phyloP scores from a whole-genome alignment of 2,329 filamentous ascomycete genomes.

The Gyromitra esculenta region DNA sequence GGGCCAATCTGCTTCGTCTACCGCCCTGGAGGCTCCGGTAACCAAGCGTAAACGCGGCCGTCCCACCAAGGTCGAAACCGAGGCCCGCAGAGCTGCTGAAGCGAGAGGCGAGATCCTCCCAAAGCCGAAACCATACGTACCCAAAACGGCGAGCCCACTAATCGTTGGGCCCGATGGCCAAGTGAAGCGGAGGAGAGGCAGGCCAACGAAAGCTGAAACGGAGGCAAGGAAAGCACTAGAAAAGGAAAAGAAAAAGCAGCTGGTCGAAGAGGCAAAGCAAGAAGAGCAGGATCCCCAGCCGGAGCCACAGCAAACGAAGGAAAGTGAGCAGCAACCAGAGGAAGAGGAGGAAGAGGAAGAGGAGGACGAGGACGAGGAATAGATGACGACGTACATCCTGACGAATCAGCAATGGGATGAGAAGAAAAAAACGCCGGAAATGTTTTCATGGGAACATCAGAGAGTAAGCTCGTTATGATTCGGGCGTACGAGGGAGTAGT shows the following conservation, averaged over 20 bases:
- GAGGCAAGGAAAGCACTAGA: constrained; percentile 47
- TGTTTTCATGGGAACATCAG: constrained; percentile 40
- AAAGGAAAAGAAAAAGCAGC: constrained; percentile 47
- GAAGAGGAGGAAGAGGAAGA: constrained; percentile 39
- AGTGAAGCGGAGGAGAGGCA: constrained; percentile 52
- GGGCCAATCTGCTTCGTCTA: constrained; percentile 38
- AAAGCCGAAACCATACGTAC: constrained; percentile 51
- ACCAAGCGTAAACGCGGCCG: constrained; percentile 54
- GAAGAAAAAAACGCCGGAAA: constrained; percentile 20
- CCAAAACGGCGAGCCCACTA: constrained; percentile 39
- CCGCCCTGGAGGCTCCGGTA: constrained; percentile 33
- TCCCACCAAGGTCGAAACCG: constrained; percentile 54
- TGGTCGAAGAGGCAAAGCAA: constrained; percentile 29
- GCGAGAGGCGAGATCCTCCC: constrained; percentile 51
- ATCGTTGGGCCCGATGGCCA: constrained; percentile 50
- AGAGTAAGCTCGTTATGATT: constrained; percentile 21
- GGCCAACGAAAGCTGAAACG: constrained; percentile 55
- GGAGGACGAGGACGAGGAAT: constrained; percentile 45
- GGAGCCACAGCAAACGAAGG: constrained; percentile 33
- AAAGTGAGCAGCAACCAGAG: constrained; percentile 14
- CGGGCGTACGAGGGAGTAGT: constrained; percentile 1
- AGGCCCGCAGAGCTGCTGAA: constrained; percentile 49
- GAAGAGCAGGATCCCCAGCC: constrained; percentile 29
- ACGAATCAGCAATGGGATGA: constrained; percentile 34
- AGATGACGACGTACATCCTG: constrained; percentile 28